These are phyloP conservation scores for Beauveria australis DNA, from an alignment of 2,329 filamentous ascomycete genomes.

Conservation along the genomic window DNA sequence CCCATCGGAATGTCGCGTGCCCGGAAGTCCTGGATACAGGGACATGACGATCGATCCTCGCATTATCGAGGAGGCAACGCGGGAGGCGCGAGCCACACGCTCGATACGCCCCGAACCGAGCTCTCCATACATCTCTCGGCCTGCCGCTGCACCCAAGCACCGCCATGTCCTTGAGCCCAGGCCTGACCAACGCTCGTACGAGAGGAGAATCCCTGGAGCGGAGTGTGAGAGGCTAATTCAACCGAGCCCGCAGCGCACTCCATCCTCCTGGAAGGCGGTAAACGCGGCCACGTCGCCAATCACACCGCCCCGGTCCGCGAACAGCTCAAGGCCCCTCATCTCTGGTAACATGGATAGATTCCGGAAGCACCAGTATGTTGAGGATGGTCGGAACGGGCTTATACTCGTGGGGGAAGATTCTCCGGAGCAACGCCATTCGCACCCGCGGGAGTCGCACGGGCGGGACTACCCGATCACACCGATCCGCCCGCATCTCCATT, in stretches of 20 bases:
- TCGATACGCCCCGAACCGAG: not conserved
- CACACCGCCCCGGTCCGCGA: not conserved
- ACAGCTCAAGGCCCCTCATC: slow-evolving; percentile 3
- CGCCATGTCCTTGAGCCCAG: not conserved
- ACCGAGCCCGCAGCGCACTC: slow-evolving; percentile 3
- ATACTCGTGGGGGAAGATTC: not conserved
- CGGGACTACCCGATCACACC: not conserved
- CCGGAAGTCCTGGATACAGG: slow-evolving; percentile 54
- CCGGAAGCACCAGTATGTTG: slow-evolving; percentile 4
- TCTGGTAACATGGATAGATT: slow-evolving; percentile 9
- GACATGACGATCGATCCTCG: slow-evolving; percentile 56
- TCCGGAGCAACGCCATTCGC: not conserved
- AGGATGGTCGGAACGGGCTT: not conserved
- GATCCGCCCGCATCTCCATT: not conserved
- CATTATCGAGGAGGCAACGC: slow-evolving; percentile 45
- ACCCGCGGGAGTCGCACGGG: not conserved
- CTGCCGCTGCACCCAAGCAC: not conserved
- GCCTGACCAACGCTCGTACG: slow-evolving; percentile 3
- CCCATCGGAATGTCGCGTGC: slow-evolving; percentile 59
- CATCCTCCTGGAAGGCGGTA: slow-evolving; percentile 6
- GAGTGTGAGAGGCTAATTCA: not conserved
- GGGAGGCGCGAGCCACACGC: not conserved
- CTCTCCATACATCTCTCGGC: slow-evolving; percentile 12
- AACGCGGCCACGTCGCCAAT: slow-evolving; percentile 15
- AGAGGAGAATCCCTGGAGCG: not conserved